Conservation (phyloP, 169 alveolate genomes). For the Plasmodium gallinaceum region DNA sequence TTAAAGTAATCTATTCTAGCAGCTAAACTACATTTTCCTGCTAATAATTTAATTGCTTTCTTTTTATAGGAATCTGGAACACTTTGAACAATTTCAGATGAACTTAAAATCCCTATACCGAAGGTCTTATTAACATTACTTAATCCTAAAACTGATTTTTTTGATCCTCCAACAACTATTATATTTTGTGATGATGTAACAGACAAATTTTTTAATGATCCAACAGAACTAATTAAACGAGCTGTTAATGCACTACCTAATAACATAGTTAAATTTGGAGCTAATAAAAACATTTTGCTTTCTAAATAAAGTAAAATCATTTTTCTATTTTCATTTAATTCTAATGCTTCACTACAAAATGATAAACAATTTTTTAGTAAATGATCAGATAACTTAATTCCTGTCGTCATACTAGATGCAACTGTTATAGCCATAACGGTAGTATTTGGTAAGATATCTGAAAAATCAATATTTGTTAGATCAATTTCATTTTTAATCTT, state of each 20-base stretch:
- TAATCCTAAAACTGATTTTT: conserved; percentile 79
- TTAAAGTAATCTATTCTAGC: conserved; percentile 89
- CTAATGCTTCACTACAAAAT: conserved; percentile 84
- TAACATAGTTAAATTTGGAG: conserved; percentile 96
- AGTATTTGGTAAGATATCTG: conserved; percentile 89
- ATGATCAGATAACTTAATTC: conserved; percentile 78
- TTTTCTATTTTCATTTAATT: conserved; percentile 78
- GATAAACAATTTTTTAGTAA: conserved; percentile 60
- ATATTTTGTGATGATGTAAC: conserved; percentile 93
- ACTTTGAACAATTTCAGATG: conserved; percentile 87
- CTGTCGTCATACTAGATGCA: conserved; percentile 89
- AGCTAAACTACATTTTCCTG: conserved; percentile 88
- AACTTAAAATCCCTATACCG: conserved; percentile 81
- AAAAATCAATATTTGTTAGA: conserved; percentile 84
- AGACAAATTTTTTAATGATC: conserved; percentile 94
- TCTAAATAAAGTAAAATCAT: conserved; percentile 86
- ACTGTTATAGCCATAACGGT: conserved; percentile 92
- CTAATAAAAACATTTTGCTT: conserved; percentile 94
- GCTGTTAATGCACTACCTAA: conserved; percentile 98
- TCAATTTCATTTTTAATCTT: conserved; percentile 88
- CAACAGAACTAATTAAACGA: conserved; percentile 96
- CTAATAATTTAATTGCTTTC: conserved; percentile 88
- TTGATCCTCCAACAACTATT: conserved; percentile 89
- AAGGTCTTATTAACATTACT: conserved; percentile 43
- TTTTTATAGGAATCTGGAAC: conserved; percentile 82